Conservation (phyloP, 1,284 basidiomycete species). For the Leucoagaricus sp. region DNA sequence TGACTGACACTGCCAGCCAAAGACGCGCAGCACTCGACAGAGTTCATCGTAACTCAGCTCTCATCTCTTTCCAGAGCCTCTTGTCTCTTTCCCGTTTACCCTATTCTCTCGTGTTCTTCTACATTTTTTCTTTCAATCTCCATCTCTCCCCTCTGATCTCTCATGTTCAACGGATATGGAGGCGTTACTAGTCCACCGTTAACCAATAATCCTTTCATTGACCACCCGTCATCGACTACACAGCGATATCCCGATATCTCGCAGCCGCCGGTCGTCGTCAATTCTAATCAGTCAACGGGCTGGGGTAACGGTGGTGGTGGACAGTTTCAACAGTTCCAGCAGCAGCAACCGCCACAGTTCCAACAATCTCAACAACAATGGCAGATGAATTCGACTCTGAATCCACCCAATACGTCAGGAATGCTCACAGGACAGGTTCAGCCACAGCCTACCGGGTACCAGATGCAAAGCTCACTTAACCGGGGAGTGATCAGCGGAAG, state of each 20-base stretch:
- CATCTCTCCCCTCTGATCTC: conserved; percentile 26
- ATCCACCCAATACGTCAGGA: not conserved
- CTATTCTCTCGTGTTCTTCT: not conserved
- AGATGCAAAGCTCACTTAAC: conserved; percentile 39
- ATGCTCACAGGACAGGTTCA: conserved; percentile 15
- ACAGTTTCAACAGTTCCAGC: conserved; percentile 6
- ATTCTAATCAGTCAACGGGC: not conserved
- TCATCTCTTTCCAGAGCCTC: not conserved
- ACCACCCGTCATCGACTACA: conserved; percentile 41
- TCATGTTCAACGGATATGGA: conserved; percentile 18
- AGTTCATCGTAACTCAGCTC: too few species aligned
- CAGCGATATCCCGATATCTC: conserved; percentile 56
- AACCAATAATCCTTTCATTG: conserved; percentile 60
- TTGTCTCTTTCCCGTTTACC: not conserved
- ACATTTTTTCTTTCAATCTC: conserved; percentile 6
- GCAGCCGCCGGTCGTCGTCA: conserved; percentile 17
- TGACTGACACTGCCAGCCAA: too few species aligned
- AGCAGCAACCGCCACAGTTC: conserved; percentile 6
- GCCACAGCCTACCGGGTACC: conserved; percentile 32
- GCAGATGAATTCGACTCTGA: not conserved
- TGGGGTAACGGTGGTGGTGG: conserved; percentile 8
- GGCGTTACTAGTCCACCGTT: conserved; percentile 29
- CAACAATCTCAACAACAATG: conserved; percentile 15
- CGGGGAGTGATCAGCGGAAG: conserved; percentile 41
- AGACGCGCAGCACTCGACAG: not conserved